These are phyloP conservation scores for Aureobasidium vineae DNA, from an alignment of 2,329 filamentous ascomycete genomes.

Conservation along the genomic window DNA sequence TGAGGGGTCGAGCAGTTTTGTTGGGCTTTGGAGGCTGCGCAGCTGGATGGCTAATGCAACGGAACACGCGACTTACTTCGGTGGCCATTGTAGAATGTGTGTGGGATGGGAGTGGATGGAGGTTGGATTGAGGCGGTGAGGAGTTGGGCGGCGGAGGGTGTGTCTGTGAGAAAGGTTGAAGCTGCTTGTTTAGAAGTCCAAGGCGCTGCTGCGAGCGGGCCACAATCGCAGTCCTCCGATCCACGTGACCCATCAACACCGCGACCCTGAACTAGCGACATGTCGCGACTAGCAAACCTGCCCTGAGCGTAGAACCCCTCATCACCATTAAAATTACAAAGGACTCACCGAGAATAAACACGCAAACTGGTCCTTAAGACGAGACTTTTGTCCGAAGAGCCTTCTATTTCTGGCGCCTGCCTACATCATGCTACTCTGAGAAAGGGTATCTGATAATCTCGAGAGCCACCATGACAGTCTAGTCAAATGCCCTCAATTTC, in stretches of 20 bases:
- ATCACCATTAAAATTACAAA: conserved; percentile 5
- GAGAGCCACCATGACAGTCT: background rate
- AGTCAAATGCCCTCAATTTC: conserved; percentile 18
- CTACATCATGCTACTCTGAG: background rate
- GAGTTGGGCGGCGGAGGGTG: conserved; percentile 15
- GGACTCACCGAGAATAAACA: conserved; percentile 3
- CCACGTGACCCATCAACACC: background rate
- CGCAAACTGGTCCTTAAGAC: background rate
- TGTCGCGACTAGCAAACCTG: background rate
- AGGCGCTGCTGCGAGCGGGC: background rate
- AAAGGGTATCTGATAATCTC: conserved; percentile 16
- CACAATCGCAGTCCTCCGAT: background rate
- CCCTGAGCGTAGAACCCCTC: conserved; percentile 11
- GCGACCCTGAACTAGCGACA: background rate
- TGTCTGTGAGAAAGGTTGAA: conserved; percentile 19
- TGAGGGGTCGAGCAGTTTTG: conserved; percentile 27
- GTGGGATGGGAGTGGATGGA: background rate
- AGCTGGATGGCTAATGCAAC: background rate
- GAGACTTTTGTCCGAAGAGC: background rate
- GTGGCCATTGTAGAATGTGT: conserved; percentile 25
- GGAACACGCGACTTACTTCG: conserved; percentile 25
- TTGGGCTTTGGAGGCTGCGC: conserved; percentile 25
- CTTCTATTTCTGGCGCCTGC: background rate
- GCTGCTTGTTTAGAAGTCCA: conserved; percentile 23
- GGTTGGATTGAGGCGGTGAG: conserved; percentile 13